Conservation (phyloP, 31 red algal genomes). For the Asparagopsis taxiformis region DNA sequence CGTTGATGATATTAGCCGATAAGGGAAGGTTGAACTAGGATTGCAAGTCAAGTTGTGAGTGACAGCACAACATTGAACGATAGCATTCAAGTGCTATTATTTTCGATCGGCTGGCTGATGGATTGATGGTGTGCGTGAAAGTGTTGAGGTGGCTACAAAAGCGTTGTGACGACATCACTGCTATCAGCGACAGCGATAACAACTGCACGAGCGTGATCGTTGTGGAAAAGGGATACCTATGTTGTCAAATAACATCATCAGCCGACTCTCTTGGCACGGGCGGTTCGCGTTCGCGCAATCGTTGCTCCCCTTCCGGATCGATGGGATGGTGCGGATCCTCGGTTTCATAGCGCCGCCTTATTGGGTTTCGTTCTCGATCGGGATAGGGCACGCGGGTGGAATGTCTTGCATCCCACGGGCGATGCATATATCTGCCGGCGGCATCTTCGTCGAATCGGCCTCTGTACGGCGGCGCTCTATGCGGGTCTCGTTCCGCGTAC, state of each 20-base stretch:
- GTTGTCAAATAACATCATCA: constrained; percentile 52
- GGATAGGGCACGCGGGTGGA: constrained; percentile 20
- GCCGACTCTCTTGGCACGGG: constrained; percentile 63
- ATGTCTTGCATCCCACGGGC: constrained; percentile 23
- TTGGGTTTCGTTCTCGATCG: constrained; percentile 40
- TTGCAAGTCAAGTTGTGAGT: no score
- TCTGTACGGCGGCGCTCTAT: constrained; percentile 16
- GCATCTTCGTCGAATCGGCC: constrained; percentile 22
- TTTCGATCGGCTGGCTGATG: no score
- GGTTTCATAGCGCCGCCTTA: constrained; percentile 33
- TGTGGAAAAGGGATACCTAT: background rate
- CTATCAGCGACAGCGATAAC: no score
- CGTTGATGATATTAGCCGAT: no score
- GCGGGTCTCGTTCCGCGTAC: constrained; percentile 26
- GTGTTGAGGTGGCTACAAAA: no score
- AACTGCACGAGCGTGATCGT: no score
- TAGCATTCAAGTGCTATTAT: no score
- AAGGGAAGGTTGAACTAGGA: no score
- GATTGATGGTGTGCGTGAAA: no score
- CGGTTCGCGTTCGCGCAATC: constrained; percentile 43
- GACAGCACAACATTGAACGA: no score
- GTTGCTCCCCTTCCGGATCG: constrained; percentile 28
- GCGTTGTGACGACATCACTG: no score
- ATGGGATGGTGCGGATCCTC: constrained; percentile 26
- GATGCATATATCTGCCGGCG: constrained; percentile 23